These are phyloP conservation scores for Fusarium praegraminearum DNA, from an alignment of 2,329 filamentous ascomycete genomes.

Conservation along the genomic window DNA sequence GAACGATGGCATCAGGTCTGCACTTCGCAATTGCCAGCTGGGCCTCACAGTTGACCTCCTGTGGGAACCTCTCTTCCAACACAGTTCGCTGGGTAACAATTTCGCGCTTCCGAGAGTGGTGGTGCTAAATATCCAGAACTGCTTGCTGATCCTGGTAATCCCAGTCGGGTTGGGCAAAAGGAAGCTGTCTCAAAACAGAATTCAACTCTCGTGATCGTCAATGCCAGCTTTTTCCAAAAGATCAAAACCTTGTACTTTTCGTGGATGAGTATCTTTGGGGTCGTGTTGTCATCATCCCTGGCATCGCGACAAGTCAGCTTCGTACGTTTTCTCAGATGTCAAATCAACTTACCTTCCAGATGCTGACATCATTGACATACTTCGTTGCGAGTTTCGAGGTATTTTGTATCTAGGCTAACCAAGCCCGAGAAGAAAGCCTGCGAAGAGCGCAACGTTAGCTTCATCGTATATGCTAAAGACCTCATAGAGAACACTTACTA, in stretches of 20 bases:
- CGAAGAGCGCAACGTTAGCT: not conserved
- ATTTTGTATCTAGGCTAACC: not conserved
- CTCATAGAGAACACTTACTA: not conserved
- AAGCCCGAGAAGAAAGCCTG: not conserved
- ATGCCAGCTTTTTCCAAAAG: not conserved
- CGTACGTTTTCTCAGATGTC: not conserved
- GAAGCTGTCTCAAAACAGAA: not conserved
- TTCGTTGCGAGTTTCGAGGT: not conserved
- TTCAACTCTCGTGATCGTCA: not conserved
- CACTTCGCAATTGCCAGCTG: not conserved
- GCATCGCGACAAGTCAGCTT: not conserved
- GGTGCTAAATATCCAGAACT: not conserved
- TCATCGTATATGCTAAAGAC: not conserved
- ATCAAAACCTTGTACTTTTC: not conserved
- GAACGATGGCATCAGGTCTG: not conserved
- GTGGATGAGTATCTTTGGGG: not conserved
- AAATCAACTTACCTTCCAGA: not conserved
- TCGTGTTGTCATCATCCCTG: not conserved
- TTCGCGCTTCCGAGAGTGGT: not conserved
- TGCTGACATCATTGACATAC: not conserved
- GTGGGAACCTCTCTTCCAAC: not conserved
- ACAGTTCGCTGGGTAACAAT: not conserved
- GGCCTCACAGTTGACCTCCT: not conserved
- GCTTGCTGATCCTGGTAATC: not conserved
- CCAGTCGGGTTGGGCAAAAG: not conserved